Percentiles rank a stretch among this genome's conserved stretches.
These are phyloP conservation scores for Amanita pallidorosea DNA, from an alignment of 768 basidiomycete genomes.

Conservation along the genomic window DNA sequence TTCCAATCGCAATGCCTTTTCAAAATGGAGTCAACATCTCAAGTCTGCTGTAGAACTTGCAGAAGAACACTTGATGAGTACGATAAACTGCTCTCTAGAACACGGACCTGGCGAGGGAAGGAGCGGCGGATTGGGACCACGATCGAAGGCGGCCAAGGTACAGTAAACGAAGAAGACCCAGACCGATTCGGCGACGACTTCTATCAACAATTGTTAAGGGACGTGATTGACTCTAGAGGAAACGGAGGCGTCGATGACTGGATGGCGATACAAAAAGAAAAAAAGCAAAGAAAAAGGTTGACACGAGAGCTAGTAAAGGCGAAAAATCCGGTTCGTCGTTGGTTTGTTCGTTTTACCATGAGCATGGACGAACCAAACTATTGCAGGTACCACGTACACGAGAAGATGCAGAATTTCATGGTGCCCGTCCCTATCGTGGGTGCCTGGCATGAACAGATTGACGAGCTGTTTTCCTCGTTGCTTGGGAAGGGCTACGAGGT, in stretches of 20 bases:
- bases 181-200: constrained; percentile 88
- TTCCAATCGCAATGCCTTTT: constrained; percentile 62
- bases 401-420: constrained; percentile 96
- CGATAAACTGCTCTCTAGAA: constrained; percentile 49
- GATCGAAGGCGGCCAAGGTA: constrained; percentile 18
- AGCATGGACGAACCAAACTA: background rate
- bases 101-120: constrained; percentile 45
- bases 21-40: constrained; percentile 38
- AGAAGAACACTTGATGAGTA: constrained; percentile 60
- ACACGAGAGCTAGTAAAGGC: constrained; percentile 90
- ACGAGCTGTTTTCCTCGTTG: constrained; percentile 85
- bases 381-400: constrained; percentile 75
- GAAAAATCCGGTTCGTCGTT: constrained; percentile 69
- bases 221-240: constrained; percentile 72
- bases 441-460: constrained; percentile 91
- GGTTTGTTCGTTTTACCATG: background rate
- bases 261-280: constrained; percentile 54
- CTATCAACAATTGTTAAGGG: constrained; percentile 85
- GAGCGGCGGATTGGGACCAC: constrained; percentile 28
- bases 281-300: constrained; percentile 80
- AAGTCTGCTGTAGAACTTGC: constrained; percentile 69
- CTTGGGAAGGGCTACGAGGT: constrained; percentile 63
- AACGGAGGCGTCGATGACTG: constrained; percentile 44
- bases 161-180: constrained; percentile 21
- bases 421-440: constrained; percentile 65